Conservation (phyloP, 352 stramenopile genomes). For the Globisporangium heterothallicum region DNA sequence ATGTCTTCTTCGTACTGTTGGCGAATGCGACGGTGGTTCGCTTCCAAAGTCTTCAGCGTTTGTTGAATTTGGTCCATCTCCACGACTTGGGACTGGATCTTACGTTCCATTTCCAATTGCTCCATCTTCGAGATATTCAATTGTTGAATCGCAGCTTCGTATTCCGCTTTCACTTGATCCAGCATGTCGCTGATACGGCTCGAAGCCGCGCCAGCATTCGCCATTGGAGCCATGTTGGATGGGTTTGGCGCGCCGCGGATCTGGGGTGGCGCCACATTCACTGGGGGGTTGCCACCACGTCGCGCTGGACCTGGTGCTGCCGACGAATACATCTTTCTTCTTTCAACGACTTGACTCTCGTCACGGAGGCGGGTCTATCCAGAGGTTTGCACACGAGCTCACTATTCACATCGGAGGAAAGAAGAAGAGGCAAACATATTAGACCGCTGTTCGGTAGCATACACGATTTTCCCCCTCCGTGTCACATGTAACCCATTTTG, state of each 20-base stretch:
- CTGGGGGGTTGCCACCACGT: slow-evolving; percentile 50
- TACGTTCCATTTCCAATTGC: slow-evolving; percentile 83
- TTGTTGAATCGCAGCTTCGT: slow-evolving; percentile 78
- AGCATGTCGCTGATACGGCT: slow-evolving; percentile 77
- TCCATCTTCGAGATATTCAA: slow-evolving; percentile 87
- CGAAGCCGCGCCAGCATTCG: slow-evolving; percentile 35
- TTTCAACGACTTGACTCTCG: not conserved
- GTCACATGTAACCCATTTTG: too few relatives aligned
- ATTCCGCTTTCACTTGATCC: slow-evolving; percentile 81
- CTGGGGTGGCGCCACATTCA: slow-evolving; percentile 53
- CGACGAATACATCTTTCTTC: slow-evolving; percentile 58
- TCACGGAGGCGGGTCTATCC: not conserved
- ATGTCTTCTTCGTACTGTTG: slow-evolving; percentile 86
- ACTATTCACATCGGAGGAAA: slow-evolving; percentile 5
- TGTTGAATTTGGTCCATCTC: slow-evolving; percentile 89
- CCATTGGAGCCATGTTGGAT: slow-evolving; percentile 36
- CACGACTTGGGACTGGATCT: slow-evolving; percentile 81
- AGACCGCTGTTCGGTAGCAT: too few relatives aligned
- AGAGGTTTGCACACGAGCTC: not conserved
- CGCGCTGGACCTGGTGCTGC: slow-evolving; percentile 52
- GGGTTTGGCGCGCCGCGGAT: slow-evolving; percentile 51
- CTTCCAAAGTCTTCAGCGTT: slow-evolving; percentile 77
- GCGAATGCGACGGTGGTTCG: slow-evolving; percentile 75
- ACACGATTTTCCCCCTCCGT: too few relatives aligned
- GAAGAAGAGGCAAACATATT: too few relatives aligned